These are phyloP conservation scores for Lyophyllum shimeji DNA, from an alignment of 768 basidiomycete species.

Conservation along the genomic window DNA sequence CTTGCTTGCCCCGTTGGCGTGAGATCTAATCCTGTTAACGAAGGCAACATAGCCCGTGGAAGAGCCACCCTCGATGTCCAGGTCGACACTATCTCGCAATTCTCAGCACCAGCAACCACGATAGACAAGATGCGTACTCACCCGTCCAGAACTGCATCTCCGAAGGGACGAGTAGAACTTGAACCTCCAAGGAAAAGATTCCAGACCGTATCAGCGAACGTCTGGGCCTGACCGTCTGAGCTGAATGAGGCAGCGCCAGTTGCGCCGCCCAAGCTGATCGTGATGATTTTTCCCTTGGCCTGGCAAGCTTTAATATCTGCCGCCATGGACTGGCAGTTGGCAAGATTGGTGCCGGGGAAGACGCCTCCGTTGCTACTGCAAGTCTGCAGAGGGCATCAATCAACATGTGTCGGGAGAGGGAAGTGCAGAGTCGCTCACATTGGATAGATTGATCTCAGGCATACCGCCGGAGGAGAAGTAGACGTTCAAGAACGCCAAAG, in stretches of 20 bases:
- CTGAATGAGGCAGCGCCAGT: conserved; percentile 59
- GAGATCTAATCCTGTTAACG: conserved; percentile 51
- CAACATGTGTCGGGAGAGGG: background rate
- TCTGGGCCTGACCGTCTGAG: conserved; percentile 52
- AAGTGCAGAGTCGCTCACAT: conserved; percentile 32
- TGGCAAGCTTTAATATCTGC: conserved; percentile 66
- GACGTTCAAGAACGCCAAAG: conserved; percentile 59
- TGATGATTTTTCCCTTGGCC: conserved; percentile 57
- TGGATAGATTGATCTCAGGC: conserved; percentile 61
- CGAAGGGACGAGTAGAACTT: conserved; percentile 65
- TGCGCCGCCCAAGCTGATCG: conserved; percentile 59
- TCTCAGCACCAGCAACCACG: background rate
- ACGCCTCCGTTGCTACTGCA: conserved; percentile 56
- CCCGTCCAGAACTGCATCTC: conserved; percentile 72
- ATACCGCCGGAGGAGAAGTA: conserved; percentile 59
- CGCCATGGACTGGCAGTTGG: conserved; percentile 58
- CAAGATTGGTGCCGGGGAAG: conserved; percentile 61
- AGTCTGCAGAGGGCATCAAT: conserved; percentile 35
- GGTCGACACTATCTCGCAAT: conserved; percentile 46
- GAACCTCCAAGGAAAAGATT: conserved; percentile 65
- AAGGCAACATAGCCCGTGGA: conserved; percentile 49
- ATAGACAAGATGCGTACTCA: conserved; percentile 24
- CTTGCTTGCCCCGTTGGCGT: conserved; percentile 49
- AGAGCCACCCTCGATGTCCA: conserved; percentile 70
- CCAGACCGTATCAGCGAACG: conserved; percentile 71